Conservation (phyloP, 2,329 filamentous ascomycete species). For the Daldinia eschscholtzii region DNA sequence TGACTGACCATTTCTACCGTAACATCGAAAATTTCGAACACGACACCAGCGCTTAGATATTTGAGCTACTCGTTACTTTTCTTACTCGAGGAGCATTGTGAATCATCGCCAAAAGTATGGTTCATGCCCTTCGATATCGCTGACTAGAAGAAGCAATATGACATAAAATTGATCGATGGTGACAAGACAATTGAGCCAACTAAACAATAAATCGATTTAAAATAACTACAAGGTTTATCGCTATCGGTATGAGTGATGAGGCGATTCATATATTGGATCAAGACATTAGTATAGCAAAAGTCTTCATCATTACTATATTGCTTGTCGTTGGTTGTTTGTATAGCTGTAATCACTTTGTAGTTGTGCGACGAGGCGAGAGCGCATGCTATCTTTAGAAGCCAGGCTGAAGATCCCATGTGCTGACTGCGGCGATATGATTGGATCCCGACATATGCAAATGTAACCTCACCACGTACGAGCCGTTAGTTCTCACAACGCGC, state of each 20-base stretch:
- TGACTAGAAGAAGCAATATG: conserved; percentile 13
- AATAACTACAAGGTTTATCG: neutral
- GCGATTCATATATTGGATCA: neutral
- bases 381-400: conserved; percentile 25
- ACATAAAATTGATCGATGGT: conserved; percentile 1
- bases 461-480: conserved; percentile 5
- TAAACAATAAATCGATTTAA: neutral
- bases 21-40: conserved; percentile 15
- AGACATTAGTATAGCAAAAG: neutral
- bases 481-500: conserved; percentile 16
- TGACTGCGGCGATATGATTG: conserved; percentile 30
- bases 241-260: neutral
- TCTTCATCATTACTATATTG: conserved; percentile 17
- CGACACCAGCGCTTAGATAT: neutral
- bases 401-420: conserved; percentile 11
- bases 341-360: neutral
- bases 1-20: conserved; percentile 29
- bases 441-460: conserved; percentile 35
- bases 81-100: conserved; percentile 4
- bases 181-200: conserved; percentile 9
- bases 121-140: conserved; percentile 1
- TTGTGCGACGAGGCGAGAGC: conserved; percentile 12
- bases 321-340: neutral
- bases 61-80: conserved; percentile 11
- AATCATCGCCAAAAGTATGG: conserved; percentile 7